Base-by-base conservation (phyloP, 73 alveolate genomes). In the Halteria grandinella region DNA sequence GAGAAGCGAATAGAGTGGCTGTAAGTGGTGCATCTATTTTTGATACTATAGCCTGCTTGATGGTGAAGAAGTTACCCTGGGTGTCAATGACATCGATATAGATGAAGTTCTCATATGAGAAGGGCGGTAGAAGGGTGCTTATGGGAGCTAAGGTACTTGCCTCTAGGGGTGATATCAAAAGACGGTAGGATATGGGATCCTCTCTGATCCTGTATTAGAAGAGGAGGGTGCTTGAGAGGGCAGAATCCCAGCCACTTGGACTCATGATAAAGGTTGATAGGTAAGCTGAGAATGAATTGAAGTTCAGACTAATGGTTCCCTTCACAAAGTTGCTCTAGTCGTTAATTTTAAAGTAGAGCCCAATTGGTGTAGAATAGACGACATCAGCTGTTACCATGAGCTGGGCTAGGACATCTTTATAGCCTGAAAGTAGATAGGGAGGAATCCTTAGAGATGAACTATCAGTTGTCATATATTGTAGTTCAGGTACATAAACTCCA, bases 201-300 rank as follows among this genome's bases (percentile, higher is more conserved):
- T 5, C 2, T 40, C 43, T 60, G 14, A 60, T 60, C 24, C 77
- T 60, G 17, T 18, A 36, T 60, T 60, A 33, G 24, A 15, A 60
- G 11, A 24, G 6, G 20, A 37, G 43, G 5, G 37, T 5, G 5
- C 29, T 12, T n/a, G 77, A 60, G 7, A 60, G 45, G 2, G 77
- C 43, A 6, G 77, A 60, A 20, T 60, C 77, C 77, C 77, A 60
- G 43, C 43, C 43, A 5, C 60, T 59, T 1, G 77, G 77, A n/a
- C 60, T 39, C 57, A 60, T 32, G n/a, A 23, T 21, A 25, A 60
- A 60, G 55, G 11, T 60, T 11, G 77, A 32, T 8, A 60, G 21
- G 43, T 60, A 60, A 37, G 77, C 57, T 10, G 77, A 40, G 41
- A 60, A 60, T 36, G n/a, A 20, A 36, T 60, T 60, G 23, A 37